Base-by-base conservation (phyloP, 306 rosid genomes). In the Vicia villosa region DNA sequence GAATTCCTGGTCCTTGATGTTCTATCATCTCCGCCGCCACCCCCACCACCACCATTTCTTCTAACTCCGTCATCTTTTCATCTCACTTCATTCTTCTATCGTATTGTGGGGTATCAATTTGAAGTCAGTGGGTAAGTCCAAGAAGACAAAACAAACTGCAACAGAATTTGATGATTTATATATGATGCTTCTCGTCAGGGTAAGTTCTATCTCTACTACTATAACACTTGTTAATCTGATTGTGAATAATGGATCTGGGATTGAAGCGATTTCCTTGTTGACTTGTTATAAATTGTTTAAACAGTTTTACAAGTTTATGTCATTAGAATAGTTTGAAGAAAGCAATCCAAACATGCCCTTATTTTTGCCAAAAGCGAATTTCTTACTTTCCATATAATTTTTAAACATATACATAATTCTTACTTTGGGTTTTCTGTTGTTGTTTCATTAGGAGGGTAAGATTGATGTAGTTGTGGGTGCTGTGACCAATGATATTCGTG, bases 101-200 rank as follows among this genome's bases (percentile, higher is more conserved):
- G 52, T 19, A 10, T 30, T 17, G 54, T 87, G 83, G 96, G 92
- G 96, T 11, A 89, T 89, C 70, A 92, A 89, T 83, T 80, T 89
- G 78, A 84, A 86, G 68, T 91, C 96, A 41, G 96, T 92, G 50
- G 96, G 96, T 17, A 86, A 86, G 88, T 79, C 84, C 70, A 89
- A 89, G 86, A 89, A 89, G 84, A 69, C 91, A 22, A 84, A 79
- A 75, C 72, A 92, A 40, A 88, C 86, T 1, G 83, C 86, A 8
- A 89, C 91, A 4, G 86, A 77, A 83, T 88, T 91, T 34, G 46
- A 81, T 14, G 96, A 89, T n/a, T n/a, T 77, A 89, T 89, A 89
- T 77, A 85, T 85, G 69, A 89, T 85, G 73, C 92, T 89, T 45
- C 85, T 85, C 38, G 96, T 86, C 6, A 89, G 85, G 88, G 96